phyloP scores from a whole-genome alignment of 805 yeast genomes.

The Scheffersomyces coipomensis region DNA sequence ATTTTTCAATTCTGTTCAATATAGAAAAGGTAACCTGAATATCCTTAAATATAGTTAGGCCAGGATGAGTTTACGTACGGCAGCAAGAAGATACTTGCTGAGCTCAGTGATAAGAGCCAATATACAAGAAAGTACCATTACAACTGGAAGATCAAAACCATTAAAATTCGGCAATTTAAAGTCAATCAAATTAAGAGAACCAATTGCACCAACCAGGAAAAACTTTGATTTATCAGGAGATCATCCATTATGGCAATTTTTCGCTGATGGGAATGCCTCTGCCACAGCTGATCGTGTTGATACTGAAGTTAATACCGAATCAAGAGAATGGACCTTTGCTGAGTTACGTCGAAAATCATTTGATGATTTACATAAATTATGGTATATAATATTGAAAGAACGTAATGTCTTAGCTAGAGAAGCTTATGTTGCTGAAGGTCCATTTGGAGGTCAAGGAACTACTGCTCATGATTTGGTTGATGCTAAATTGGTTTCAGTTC shows the following conservation, averaged over 20 bases:
- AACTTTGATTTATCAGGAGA: slow-evolving; percentile 73
- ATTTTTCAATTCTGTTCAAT: too few relatives aligned
- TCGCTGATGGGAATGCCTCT: slow-evolving; percentile 50
- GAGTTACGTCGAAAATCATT: slow-evolving; percentile 89
- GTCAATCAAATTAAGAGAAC: slow-evolving; percentile 62
- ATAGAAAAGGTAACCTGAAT: too few relatives aligned
- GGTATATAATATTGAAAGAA: slow-evolving; percentile 87
- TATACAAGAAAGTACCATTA: slow-evolving; percentile 11
- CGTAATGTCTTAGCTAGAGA: slow-evolving; percentile 80
- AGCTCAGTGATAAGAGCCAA: slow-evolving; percentile 15
- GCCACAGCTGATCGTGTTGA: slow-evolving; percentile 56
- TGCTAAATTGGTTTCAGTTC: slow-evolving; percentile 32
- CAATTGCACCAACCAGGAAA: slow-evolving; percentile 78
- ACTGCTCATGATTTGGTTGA: slow-evolving; percentile 20
- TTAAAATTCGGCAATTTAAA: slow-evolving; percentile 21
- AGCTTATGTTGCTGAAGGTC: slow-evolving; percentile 49
- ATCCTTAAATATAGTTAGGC: too few relatives aligned
- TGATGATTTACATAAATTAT: slow-evolving; percentile 85
- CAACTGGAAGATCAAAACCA: slow-evolving; percentile 40
- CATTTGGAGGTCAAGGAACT: slow-evolving; percentile 9
- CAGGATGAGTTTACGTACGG: slow-evolving; percentile 6
- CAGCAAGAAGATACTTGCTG: slow-evolving; percentile 29
- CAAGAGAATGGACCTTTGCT: slow-evolving; percentile 83
- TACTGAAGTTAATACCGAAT: slow-evolving; percentile 48
- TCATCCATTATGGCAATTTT: slow-evolving; percentile 96